phyloP scores from a whole-genome alignment of 2,329 filamentous ascomycete species.

The Nigrospora oryzae region DNA sequence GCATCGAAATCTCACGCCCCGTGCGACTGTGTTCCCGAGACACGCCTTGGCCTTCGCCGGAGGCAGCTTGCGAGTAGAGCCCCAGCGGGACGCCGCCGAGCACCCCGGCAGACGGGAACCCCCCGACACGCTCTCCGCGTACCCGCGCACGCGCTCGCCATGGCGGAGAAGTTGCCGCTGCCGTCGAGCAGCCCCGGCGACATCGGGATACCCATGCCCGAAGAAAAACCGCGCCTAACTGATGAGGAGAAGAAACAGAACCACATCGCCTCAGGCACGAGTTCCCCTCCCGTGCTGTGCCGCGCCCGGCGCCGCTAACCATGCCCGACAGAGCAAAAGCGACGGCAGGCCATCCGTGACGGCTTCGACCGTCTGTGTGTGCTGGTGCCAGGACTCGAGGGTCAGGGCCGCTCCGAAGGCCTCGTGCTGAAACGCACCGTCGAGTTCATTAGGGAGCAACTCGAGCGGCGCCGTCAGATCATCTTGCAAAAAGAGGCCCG shows the following conservation, averaged over 20 bases:
- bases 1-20: too few relatives aligned
- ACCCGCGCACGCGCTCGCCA: not conserved
- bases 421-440: slow-evolving; percentile 69
- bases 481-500: slow-evolving; percentile 49
- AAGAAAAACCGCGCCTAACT: slow-evolving; percentile 42
- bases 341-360: slow-evolving; percentile 67
- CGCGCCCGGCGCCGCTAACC: not conserved
- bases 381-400: slow-evolving; percentile 73
- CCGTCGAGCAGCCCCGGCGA: slow-evolving; percentile 11
- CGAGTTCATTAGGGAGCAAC: slow-evolving; percentile 53
- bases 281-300: not conserved
- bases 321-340: slow-evolving; percentile 39
- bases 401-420: slow-evolving; percentile 77
- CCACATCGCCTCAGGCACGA: slow-evolving; percentile 43
- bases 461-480: slow-evolving; percentile 49
- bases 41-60: too few relatives aligned
- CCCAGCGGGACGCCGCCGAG: too few relatives aligned
- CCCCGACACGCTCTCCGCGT: too few relatives aligned
- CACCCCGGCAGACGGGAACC: too few relatives aligned
- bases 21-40: too few relatives aligned
- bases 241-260: slow-evolving; percentile 48
- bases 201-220: slow-evolving; percentile 10
- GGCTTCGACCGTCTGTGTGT: slow-evolving; percentile 76
- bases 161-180: slow-evolving; percentile 13
- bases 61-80: too few relatives aligned